These are phyloP conservation scores for Lactifluus hygrophoroides DNA, from an alignment of 768 basidiomycete species.

Conservation along the genomic window DNA sequence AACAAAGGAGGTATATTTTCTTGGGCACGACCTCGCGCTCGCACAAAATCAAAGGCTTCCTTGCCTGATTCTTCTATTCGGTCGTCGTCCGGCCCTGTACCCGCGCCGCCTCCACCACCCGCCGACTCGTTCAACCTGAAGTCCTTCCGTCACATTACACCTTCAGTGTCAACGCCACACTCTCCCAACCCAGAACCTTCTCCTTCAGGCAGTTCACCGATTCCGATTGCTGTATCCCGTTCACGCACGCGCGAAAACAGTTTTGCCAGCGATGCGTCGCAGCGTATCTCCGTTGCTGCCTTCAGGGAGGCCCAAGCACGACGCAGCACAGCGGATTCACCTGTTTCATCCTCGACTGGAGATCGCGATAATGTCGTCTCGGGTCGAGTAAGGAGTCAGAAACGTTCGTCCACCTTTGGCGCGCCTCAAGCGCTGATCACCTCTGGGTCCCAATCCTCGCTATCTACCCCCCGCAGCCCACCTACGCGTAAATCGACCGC, in stretches of 20 bases:
- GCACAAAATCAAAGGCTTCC: slow-evolving; percentile 33
- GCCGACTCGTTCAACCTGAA: slow-evolving; percentile 59
- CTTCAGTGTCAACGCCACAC: slow-evolving; percentile 31
- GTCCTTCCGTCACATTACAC: slow-evolving; percentile 60
- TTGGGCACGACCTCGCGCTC: slow-evolving; percentile 38
- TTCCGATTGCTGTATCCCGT: slow-evolving; percentile 28
- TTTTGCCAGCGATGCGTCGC: slow-evolving; percentile 53
- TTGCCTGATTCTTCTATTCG: slow-evolving; percentile 21
- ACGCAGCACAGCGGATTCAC: slow-evolving; percentile 52
- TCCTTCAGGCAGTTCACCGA: slow-evolving; percentile 17
- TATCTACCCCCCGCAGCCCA: background rate
- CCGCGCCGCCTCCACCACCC: background rate
- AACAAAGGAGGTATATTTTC: slow-evolving; percentile 33
- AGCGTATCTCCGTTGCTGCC: slow-evolving; percentile 73
- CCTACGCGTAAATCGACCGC: slow-evolving; percentile 18
- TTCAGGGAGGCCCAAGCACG: slow-evolving; percentile 73
- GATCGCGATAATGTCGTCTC: slow-evolving; percentile 4
- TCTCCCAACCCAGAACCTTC: slow-evolving; percentile 21
- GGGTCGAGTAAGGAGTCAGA: slow-evolving; percentile 3
- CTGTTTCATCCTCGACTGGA: slow-evolving; percentile 31
- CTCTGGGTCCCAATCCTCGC: background rate
- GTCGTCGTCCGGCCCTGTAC: slow-evolving; percentile 13
- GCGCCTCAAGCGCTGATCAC: background rate
- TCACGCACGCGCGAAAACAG: slow-evolving; percentile 51
- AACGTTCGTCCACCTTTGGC: slow-evolving; percentile 8